Base-by-base conservation (phyloP, 1,139 yeast species). In the Pichia norvegensis region DNA sequence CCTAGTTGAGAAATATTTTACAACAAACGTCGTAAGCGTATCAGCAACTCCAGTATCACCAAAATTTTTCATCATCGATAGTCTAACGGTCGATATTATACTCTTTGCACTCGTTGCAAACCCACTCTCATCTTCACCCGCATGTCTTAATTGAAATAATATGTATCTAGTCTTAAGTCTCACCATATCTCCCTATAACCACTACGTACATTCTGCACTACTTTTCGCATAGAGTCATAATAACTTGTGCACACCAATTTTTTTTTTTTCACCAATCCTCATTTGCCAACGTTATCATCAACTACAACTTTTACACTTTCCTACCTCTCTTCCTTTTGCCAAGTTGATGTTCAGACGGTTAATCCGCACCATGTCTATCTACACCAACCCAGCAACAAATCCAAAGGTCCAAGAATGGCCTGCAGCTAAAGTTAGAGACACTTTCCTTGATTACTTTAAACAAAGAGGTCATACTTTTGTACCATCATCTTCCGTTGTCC, bases 401-500 rank as follows among this genome's bases (percentile, higher is more conserved):
- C 47, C 45, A 29, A 47, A 51, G 37, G 50, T 44, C 16, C 41
- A 48, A 42, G 49, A 55, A 39, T 81, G 88, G 88, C 69, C 85
- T 40, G 87, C 87, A 49, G 53, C 76, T 17, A 78, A 77, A 63
- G 98, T 92, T 59, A 86, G 99, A 69, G 68, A 75, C 54, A 85
- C 97, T 40, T 92, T 86, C 65, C 72, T 92, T 60, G 84, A 88
- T 53, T 92, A 70, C 63, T 92, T 92, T 70, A 76, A 78, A 58
- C 63, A 69, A 40, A 72, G 74, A 43, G 73, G 72, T 22, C 99
- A 92, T 66, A 79, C 79, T 2, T 88, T 74, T 65, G 92, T 92
- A 45, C 88, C 96, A 31, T 84, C 95, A 1, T 88, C 97, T 4
- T 86, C 97, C 1, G 97, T 92, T 35, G 83, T 92, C 49, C 99